Conservation (phyloP, 257 asterid species). For the Henckelia pumila region DNA sequence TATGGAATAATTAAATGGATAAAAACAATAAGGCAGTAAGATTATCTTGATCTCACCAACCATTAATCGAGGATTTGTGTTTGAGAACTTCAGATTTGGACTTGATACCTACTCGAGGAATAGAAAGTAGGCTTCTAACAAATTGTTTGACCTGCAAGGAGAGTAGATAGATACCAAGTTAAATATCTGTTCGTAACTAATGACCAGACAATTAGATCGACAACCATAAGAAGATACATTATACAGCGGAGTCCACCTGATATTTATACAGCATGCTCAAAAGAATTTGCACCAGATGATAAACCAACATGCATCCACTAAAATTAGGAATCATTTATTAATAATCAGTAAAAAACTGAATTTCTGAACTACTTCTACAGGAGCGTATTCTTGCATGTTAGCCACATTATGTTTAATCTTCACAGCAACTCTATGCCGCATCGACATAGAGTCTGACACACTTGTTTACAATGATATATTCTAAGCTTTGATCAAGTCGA, state of each 20-base stretch:
- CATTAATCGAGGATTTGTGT: background rate
- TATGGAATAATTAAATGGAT: background rate
- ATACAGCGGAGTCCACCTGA: background rate
- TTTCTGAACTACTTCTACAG: background rate
- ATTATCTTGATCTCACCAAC: background rate
- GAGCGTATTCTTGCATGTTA: background rate
- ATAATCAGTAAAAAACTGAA: background rate
- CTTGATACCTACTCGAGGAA: background rate
- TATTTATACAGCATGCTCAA: too few species aligned
- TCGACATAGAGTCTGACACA: background rate
- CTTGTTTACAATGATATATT: background rate
- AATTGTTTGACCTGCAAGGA: background rate
- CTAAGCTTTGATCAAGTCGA: background rate
- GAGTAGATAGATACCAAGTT: background rate
- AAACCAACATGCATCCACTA: background rate
- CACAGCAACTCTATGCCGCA: background rate
- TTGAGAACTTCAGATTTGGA: background rate
- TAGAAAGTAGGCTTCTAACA: background rate
- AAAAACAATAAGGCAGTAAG: background rate
- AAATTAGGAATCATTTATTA: background rate
- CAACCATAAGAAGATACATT: background rate
- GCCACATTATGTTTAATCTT: background rate
- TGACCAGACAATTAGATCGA: background rate
- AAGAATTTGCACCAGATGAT: background rate
- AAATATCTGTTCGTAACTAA: background rate